phyloP scores from a whole-genome alignment of 177 flowering plant species.

The Tripterygium wilfordii region DNA sequence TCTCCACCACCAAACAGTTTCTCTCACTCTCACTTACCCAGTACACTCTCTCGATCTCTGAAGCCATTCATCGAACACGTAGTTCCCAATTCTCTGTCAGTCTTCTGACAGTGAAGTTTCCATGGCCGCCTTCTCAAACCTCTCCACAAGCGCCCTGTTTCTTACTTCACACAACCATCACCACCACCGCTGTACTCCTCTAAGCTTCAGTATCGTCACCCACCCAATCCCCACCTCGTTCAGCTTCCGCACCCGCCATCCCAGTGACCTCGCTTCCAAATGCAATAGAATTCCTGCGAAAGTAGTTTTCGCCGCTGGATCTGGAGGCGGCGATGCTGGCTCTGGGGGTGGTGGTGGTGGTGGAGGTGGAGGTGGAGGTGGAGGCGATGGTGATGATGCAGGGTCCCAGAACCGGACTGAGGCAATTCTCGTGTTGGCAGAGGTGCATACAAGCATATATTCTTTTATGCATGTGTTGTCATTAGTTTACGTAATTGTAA shows the following conservation, averaged over 20 bases:
- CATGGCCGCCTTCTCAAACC: slow-evolving; percentile 10
- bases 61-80: too few species aligned
- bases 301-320: slow-evolving; percentile 5
- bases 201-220: slow-evolving; percentile 2
- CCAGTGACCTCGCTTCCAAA: not conserved
- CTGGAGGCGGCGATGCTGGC: slow-evolving; percentile 12
- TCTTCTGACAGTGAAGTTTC: slow-evolving; percentile 19
- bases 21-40: too few species aligned
- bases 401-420: slow-evolving; percentile 33
- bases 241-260: slow-evolving; percentile 1
- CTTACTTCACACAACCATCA: slow-evolving; percentile 5
- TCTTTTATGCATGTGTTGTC: too few species aligned
- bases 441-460: slow-evolving; percentile 13
- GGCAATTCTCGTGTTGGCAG: slow-evolving; percentile 40
- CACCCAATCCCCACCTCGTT: slow-evolving; percentile 1
- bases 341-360: slow-evolving; percentile 19
- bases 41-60: too few species aligned
- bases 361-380: slow-evolving; percentile 23
- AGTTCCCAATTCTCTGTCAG: too few species aligned
- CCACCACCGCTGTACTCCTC: slow-evolving; percentile 1
- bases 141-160: slow-evolving; percentile 6
- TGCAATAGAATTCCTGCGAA: slow-evolving; percentile 1
- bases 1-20: too few species aligned
- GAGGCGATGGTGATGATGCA: slow-evolving; percentile 28
- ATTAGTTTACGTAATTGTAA: too few species aligned